Conservation (phyloP, 2,329 filamentous ascomycete species). For the Iodosphaeria phyllophila region DNA sequence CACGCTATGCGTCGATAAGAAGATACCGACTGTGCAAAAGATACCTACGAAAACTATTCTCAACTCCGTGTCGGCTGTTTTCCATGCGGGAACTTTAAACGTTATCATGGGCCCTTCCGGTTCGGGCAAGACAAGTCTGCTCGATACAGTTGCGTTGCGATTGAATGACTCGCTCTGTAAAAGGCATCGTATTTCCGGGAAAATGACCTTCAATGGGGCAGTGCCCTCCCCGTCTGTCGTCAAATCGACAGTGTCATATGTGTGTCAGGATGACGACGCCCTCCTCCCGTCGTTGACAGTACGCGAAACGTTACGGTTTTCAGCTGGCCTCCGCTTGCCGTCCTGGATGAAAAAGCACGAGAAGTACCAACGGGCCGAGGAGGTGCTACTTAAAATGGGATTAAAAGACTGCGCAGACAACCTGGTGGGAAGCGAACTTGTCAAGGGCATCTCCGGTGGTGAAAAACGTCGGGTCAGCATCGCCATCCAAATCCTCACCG, state of each 20-base stretch:
- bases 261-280: constrained; percentile 63
- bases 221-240: constrained; percentile 49
- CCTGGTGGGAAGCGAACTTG: constrained; percentile 49
- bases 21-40: constrained; percentile 29
- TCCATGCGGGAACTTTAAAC: constrained; percentile 50
- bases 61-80: constrained; percentile 45
- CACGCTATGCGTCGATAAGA: constrained; percentile 44
- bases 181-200: constrained; percentile 40
- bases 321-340: constrained; percentile 52
- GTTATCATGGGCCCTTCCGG: constrained; percentile 69
- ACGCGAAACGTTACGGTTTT: constrained; percentile 52
- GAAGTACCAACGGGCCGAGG: constrained; percentile 49
- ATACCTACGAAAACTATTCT: constrained; percentile 40
- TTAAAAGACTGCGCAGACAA: constrained; percentile 64
- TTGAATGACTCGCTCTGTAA: constrained; percentile 43
- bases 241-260: constrained; percentile 55
- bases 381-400: constrained; percentile 56
- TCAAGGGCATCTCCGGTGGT: constrained; percentile 65
- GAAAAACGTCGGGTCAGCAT: constrained; percentile 65
- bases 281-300: constrained; percentile 58
- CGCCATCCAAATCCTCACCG: constrained; percentile 58
- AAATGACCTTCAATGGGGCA: constrained; percentile 51
- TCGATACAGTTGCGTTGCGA: constrained; percentile 54
- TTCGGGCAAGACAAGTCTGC: constrained; percentile 55
- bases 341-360: constrained; percentile 50